These are phyloP conservation scores for Pythium scleroteichum DNA, from an alignment of 352 stramenopile genomes.

Conservation along the genomic window DNA sequence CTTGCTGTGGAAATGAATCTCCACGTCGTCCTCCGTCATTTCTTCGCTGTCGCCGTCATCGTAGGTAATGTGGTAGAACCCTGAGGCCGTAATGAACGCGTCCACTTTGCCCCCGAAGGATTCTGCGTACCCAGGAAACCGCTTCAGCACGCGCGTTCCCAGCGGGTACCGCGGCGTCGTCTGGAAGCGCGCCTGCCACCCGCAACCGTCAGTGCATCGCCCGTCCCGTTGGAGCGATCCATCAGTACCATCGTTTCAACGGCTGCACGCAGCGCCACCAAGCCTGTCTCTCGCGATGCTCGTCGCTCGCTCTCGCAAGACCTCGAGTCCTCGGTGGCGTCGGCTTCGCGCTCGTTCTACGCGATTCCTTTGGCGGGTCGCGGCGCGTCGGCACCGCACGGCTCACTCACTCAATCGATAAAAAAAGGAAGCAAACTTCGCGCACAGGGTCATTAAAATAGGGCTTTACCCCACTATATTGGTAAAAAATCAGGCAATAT, in stretches of 20 bases:
- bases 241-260: too few species aligned
- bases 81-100: constrained; percentile 40
- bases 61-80: constrained; percentile 79
- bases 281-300: too few species aligned
- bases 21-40: constrained; percentile 77
- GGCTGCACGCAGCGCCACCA: too few species aligned
- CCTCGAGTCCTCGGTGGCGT: too few species aligned
- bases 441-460: neutral
- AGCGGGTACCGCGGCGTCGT: constrained; percentile 56
- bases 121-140: constrained; percentile 59
- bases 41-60: constrained; percentile 81
- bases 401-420: neutral
- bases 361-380: too few species aligned
- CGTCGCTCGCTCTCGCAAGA: too few species aligned
- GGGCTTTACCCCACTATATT: too few species aligned
- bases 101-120: constrained; percentile 68
- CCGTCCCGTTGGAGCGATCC: too few species aligned
- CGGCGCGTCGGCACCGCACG: neutral
- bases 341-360: too few species aligned
- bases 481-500: too few species aligned
- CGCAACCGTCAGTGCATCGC: neutral
- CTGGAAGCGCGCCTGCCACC: constrained; percentile 44
- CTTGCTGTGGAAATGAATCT: constrained; percentile 36
- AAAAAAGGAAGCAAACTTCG: constrained; percentile 1
- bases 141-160: constrained; percentile 69